Evolutionary conservation across 2,329 filamentous ascomycete species (phyloP).

Genomic region (Pseudopithomyces chartarum): DNA sequence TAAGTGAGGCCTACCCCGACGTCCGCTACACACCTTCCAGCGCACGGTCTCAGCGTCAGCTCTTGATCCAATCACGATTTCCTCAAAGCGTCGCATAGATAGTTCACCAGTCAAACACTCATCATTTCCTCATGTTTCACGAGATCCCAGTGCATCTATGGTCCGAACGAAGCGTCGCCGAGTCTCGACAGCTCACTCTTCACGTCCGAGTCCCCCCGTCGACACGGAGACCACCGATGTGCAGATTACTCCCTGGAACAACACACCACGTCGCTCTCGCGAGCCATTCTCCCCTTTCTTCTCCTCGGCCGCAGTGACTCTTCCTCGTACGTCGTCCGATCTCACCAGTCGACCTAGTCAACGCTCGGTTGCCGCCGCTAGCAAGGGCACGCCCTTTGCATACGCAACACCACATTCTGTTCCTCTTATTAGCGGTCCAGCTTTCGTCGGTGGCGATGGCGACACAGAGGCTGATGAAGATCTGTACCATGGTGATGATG

Average conservation of each 20-base stretch:
- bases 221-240: constrained; percentile 19
- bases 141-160: constrained; percentile 42
- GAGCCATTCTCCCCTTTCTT: constrained; percentile 51
- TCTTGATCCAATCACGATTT: constrained; percentile 25
- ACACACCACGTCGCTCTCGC: constrained; percentile 51
- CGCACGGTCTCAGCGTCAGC: constrained; percentile 37
- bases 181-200: constrained; percentile 33
- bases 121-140: constrained; percentile 34
- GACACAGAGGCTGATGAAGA: constrained; percentile 44
- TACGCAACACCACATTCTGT: constrained; percentile 75
- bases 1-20: constrained; percentile 39
- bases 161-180: constrained; percentile 55
- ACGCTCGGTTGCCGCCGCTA: constrained; percentile 35
- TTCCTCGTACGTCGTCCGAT: constrained; percentile 38
- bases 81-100: constrained; percentile 39
- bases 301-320: constrained; percentile 30
- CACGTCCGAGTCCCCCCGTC: constrained; percentile 17
- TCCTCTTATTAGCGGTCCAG: constrained; percentile 35
- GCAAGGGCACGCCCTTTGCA: constrained; percentile 62
- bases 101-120: constrained; percentile 36
- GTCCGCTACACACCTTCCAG: constrained; percentile 29
- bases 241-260: constrained; percentile 35
- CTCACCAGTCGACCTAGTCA: constrained; percentile 51
- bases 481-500: constrained; percentile 35
- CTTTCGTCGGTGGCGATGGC: constrained; percentile 29